Conservation (phyloP, 345 rosid genomes). For the Reutealis trisperma region DNA sequence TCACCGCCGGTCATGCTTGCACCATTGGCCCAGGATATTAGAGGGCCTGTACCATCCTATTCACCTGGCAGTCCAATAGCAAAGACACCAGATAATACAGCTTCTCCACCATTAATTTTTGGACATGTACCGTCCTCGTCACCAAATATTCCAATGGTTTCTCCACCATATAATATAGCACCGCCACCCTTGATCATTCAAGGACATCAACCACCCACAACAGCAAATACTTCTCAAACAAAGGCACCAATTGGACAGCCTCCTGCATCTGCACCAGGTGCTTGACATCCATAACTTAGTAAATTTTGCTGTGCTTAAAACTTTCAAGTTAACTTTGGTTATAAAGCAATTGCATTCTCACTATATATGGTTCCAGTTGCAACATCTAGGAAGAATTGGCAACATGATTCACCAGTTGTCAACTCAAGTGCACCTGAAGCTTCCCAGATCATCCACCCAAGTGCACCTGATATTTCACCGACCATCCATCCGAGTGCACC, state of each 20-base stretch:
- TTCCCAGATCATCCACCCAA: constrained; percentile 5
- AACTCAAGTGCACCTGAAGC: constrained; percentile 26
- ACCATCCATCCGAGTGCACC: constrained; percentile 1
- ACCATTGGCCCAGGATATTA: constrained; percentile 35
- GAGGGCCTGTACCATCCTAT: constrained; percentile 42
- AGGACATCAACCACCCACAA: constrained; percentile 8
- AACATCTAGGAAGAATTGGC: constrained; percentile 21
- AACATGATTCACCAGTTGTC: constrained; percentile 20
- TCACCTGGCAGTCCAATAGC: constrained; percentile 38
- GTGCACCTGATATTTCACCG: constrained; percentile 15
- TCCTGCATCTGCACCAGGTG: constrained; percentile 37
- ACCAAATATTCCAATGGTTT: constrained; percentile 22
- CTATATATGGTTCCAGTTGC: constrained; percentile 25
- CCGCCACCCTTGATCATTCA: not conserved
- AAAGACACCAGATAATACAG: constrained; percentile 31
- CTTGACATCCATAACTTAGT: constrained; percentile 41
- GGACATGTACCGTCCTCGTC: constrained; percentile 28
- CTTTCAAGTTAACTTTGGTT: constrained; percentile 14
- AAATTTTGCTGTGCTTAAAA: not conserved
- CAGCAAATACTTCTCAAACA: constrained; percentile 34
- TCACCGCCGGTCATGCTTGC: constrained; percentile 45
- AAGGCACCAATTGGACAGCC: constrained; percentile 37
- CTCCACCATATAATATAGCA: constrained; percentile 11
- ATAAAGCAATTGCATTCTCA: constrained; percentile 9
- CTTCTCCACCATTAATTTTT: constrained; percentile 43